Evolutionary conservation across 2,329 filamentous ascomycete genomes (phyloP).

Genomic region (Berkeleyomyces basicola): DNA sequence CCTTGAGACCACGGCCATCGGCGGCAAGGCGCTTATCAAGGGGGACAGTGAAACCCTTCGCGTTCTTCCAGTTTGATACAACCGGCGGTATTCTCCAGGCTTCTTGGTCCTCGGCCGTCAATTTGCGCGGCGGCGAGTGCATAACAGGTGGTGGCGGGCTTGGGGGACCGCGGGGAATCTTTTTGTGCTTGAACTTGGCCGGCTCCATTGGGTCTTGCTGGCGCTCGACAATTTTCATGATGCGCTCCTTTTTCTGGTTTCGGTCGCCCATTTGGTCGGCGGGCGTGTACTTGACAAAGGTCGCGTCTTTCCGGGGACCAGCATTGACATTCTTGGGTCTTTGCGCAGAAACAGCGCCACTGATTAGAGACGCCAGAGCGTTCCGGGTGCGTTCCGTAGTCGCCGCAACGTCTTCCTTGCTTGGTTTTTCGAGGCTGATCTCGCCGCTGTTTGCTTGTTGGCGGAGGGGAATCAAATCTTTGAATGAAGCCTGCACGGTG

Average conservation of each 20-base stretch:
- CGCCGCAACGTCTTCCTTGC: slow-evolving; percentile 64
- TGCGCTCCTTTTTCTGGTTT: slow-evolving; percentile 76
- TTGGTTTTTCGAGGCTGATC: slow-evolving; percentile 70
- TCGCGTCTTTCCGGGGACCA: slow-evolving; percentile 65
- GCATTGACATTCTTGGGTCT: slow-evolving; percentile 90
- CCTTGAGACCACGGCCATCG: slow-evolving; percentile 79
- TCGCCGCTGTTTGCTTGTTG: slow-evolving; percentile 89
- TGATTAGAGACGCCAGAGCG: slow-evolving; percentile 66
- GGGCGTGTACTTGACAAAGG: slow-evolving; percentile 89
- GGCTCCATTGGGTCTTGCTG: slow-evolving; percentile 93
- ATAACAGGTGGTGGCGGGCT: slow-evolving; percentile 87
- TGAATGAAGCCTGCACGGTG: slow-evolving; percentile 89
- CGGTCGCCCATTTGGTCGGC: slow-evolving; percentile 91
- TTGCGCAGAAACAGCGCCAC: slow-evolving; percentile 74
- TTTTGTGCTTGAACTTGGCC: slow-evolving; percentile 97
- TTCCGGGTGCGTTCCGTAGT: slow-evolving; percentile 80
- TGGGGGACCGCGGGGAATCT: slow-evolving; percentile 83
- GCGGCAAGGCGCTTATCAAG: slow-evolving; percentile 90
- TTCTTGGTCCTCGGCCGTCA: slow-evolving; percentile 94
- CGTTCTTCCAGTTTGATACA: slow-evolving; percentile 98
- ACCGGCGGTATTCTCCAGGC: slow-evolving; percentile 81
- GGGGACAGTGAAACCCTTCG: slow-evolving; percentile 92
- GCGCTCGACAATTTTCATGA: slow-evolving; percentile 95
- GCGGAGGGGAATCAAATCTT: slow-evolving; percentile 84
- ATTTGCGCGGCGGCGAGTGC: slow-evolving; percentile 83